Base-by-base conservation (phyloP, 768 basidiomycete genomes). In the Rhodosporidiobolus sp. region DNA sequence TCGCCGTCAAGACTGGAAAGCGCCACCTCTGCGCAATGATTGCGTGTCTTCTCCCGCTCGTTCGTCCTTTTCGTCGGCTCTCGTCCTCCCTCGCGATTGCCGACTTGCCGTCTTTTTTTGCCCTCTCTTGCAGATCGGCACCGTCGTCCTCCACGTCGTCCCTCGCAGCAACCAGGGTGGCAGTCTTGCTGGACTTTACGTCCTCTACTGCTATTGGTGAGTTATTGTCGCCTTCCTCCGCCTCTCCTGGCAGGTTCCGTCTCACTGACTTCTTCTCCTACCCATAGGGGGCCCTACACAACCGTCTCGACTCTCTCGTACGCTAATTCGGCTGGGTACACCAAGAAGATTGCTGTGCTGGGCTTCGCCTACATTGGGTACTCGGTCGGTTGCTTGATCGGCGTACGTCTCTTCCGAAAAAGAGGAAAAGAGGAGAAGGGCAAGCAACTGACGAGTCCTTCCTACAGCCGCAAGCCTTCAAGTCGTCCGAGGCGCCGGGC, bases 281-380 rank as follows among this genome's bases (percentile, higher is more conserved):
- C 72, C 78, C n/a, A n/a, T n/a, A n/a, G 79, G 77, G 52, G 78
- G 63, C 75, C 77, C 2, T 78, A 78, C 67, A 70, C 76, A 67
- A 58, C 65, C 72, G 55, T 76, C 73, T 45, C 77, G 77, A 56
- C 78, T 70, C 67, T 80, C 38, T 74, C 77, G 63, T 69, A 67
- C 48, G 74, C 76, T 19, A 79, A 80, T 52, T 74, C 78, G 61
- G 80, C 75, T 43, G 80, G 80, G 19, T 77, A 75, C n/a, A 79
- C 80, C 69, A 80, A 80, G 74, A 80, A 80, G 70, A 65, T 70
- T 11, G 59, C 78, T 30, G 73, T 75, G 11, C 76, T 75, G 63
- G 77, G 71, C 50, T 73, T 77, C 24, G 76, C 79, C 62, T 80
- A 79, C 75, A 64, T 79, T 30, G 79, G 79, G 48, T 78, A 79